Evolutionary conservation across 1,284 basidiomycete genomes (phyloP).

Genomic region (Rhodofomes roseus): DNA sequence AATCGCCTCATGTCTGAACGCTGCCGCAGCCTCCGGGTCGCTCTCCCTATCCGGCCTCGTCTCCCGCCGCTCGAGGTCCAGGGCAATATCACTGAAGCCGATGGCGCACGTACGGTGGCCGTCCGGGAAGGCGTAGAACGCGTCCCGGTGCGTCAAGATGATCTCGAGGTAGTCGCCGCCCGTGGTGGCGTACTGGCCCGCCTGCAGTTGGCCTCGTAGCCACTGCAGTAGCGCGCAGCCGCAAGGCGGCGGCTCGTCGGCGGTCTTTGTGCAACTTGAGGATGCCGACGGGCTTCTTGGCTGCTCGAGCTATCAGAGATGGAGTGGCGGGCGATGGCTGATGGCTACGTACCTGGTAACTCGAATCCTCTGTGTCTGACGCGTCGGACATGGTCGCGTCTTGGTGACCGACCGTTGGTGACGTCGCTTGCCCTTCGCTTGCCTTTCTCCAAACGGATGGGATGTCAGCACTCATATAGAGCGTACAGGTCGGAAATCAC

Average conservation of each 20-base stretch:
- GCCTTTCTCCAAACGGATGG: slow-evolving; percentile 22
- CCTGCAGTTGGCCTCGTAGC: slow-evolving; percentile 45
- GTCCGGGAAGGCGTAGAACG: slow-evolving; percentile 53
- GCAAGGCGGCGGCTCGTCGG: slow-evolving; percentile 22
- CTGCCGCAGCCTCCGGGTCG: slow-evolving; percentile 58
- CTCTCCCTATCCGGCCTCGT: slow-evolving; percentile 64
- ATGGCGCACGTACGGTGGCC: slow-evolving; percentile 58
- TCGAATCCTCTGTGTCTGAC: slow-evolving; percentile 26
- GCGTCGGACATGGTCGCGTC: slow-evolving; percentile 27
- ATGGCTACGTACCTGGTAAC: slow-evolving; percentile 19
- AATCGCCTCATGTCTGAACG: slow-evolving; percentile 62
- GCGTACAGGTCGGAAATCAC: too few relatives aligned
- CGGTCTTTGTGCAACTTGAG: slow-evolving; percentile 22
- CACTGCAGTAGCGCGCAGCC: slow-evolving; percentile 57
- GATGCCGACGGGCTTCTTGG: slow-evolving; percentile 15
- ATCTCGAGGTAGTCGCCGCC: slow-evolving; percentile 70
- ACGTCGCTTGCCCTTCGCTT: slow-evolving; percentile 20
- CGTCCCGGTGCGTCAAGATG: slow-evolving; percentile 71
- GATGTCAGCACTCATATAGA: slow-evolving; percentile 4
- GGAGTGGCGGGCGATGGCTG: background rate
- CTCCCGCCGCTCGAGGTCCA: slow-evolving; percentile 50
- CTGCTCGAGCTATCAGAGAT: background rate
- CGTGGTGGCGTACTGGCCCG: slow-evolving; percentile 53
- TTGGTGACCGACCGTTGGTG: slow-evolving; percentile 11
- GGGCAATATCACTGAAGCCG: slow-evolving; percentile 61